Base-by-base conservation (phyloP, 1,284 basidiomycete genomes). In the Cryptococcus sp. region DNA sequence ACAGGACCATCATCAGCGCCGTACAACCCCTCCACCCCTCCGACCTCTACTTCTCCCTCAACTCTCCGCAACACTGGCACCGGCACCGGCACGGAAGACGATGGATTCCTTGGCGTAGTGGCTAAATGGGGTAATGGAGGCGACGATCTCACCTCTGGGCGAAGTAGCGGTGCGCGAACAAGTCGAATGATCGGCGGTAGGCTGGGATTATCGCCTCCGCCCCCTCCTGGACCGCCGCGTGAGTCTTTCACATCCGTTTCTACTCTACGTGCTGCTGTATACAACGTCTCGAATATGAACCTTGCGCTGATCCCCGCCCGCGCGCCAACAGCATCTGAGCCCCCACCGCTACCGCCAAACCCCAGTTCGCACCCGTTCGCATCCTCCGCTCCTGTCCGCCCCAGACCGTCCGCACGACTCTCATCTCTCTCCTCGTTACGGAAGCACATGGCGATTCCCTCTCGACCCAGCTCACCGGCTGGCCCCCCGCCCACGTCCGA, bases 201-300 rank as follows among this genome's bases (percentile, higher is more conserved):
- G 41, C 20, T 56, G 22, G 61, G 61, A 8, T 16, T 56, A 5
- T 62, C 61, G 4, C 62, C 60, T 25, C 65, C 65, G 10, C 66
- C 66, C 22, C 64, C 66, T 23, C 64, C 66, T 45, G 66, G 66
- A 27, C 66, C 66, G 38, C 66, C 66, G 57, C 66, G 66, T 65
- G 42, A 62, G 65, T 62, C 17, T 43, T 25, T 6, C 25, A 25
- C 25, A 6, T 25, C 25, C 25, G 6, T 25, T 3, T 25, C 25
- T 6, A 25, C 25, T 25, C 25, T 25, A 6, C 25, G 3, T 25
- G 25, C 3, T 25, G 3, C 25, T 25, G 3, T 3, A 6, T 25
- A 25, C 25, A 25, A 25, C 25, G 25, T 25, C 25, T 25, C 25
- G 6, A 6, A 3, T 25, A 3, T 25, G 25, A 25, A 3, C 3